A percentile compares a stretch with the other conserved stretches of the same genome.
phyloP scores from a whole-genome alignment of 768 basidiomycete genomes.

The Pisolithus marmoratus region DNA sequence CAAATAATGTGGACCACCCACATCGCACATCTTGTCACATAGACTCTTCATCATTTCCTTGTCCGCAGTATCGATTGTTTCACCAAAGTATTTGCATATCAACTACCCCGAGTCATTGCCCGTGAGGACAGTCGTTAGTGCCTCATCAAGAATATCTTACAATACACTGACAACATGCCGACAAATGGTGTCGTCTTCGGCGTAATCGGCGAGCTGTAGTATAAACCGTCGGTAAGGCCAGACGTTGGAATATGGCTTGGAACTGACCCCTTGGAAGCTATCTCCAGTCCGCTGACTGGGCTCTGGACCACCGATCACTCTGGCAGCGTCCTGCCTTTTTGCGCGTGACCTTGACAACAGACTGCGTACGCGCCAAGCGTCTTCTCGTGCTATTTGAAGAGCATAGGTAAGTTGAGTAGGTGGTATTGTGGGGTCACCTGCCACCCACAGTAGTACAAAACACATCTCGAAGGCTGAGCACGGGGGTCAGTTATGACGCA shows the following conservation, averaged over 20 bases:
- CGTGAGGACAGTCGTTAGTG: not conserved
- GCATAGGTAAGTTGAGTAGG: not conserved
- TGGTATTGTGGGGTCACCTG: not conserved
- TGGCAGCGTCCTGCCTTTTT: conserved; percentile 38
- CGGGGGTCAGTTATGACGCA: not conserved
- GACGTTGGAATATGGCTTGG: not conserved
- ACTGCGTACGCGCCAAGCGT: conserved; percentile 49
- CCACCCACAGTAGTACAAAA: conserved; percentile 72
- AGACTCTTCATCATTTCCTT: conserved; percentile 40
- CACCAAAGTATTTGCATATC: conserved; percentile 80
- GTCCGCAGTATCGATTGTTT: conserved; percentile 49
- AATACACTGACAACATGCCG: conserved; percentile 59
- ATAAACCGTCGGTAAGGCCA: conserved; percentile 22
- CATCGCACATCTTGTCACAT: conserved; percentile 80
- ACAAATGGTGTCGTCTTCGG: conserved; percentile 55
- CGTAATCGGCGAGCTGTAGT: conserved; percentile 42
- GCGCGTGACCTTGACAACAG: conserved; percentile 45
- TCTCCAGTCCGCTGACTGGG: conserved; percentile 65
- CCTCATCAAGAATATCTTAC: not conserved
- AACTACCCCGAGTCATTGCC: conserved; percentile 33
- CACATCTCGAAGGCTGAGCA: conserved; percentile 67
- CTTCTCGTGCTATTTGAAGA: conserved; percentile 59
- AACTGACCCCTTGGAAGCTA: conserved; percentile 56
- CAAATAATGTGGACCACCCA: conserved; percentile 29
- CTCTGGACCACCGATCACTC: conserved; percentile 43